These are phyloP conservation scores for Polytrichum formosum DNA, from an alignment of 225 moss, liverwort and hornwort genomes.

Conservation along the genomic window DNA sequence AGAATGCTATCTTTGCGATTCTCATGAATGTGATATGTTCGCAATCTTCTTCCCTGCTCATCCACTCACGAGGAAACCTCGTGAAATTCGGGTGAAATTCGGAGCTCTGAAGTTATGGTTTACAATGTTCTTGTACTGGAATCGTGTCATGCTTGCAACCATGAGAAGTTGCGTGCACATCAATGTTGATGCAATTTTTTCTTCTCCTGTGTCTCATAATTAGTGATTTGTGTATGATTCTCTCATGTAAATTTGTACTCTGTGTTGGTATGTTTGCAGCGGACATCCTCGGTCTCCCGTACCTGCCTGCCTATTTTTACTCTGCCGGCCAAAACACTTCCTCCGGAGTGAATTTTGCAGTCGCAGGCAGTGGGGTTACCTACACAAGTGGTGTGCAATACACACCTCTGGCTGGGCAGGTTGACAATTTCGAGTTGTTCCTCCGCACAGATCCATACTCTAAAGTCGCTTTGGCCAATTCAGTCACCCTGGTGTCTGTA, in stretches of 20 bases:
- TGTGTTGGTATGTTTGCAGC: constrained; percentile 1
- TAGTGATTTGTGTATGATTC: not conserved
- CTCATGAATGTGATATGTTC: no score
- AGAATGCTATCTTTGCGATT: not conserved
- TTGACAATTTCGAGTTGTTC: constrained; percentile 11
- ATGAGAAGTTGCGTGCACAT: not conserved
- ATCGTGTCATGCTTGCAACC: not conserved
- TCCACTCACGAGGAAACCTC: no score
- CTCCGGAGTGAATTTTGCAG: constrained; percentile 10
- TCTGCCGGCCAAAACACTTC: not conserved
- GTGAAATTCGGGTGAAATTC: not conserved
- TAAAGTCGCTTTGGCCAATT: constrained; percentile 7
- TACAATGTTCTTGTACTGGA: not conserved
- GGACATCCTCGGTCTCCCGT: constrained; percentile 2
- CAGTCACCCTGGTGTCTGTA: not conserved
- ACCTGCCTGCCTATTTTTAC: constrained; percentile 1
- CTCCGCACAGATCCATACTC: constrained; percentile 13
- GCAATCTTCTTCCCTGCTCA: no score
- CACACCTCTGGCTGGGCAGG: constrained; percentile 2
- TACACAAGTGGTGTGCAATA: not conserved
- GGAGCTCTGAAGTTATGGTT: not conserved
- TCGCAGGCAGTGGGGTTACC: constrained; percentile 4
- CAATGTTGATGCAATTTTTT: not conserved
- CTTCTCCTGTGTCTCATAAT: not conserved
- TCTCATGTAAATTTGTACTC: not conserved